These are phyloP conservation scores for Catharanthus roseus DNA, from an alignment of 257 asterid genomes.

Conservation along the genomic window DNA sequence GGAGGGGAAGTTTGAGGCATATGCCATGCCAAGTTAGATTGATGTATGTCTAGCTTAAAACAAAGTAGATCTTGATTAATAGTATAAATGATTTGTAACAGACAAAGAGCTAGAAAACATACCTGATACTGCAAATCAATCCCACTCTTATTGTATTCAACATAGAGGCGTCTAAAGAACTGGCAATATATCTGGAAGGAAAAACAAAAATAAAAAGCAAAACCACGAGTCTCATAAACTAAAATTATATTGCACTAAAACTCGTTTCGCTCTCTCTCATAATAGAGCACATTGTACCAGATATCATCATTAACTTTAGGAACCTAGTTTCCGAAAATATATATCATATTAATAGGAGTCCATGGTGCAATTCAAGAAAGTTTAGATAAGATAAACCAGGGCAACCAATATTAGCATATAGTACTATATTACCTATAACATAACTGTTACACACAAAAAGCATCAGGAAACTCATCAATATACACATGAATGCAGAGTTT, in stretches of 20 bases:
- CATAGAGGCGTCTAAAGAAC: constrained; percentile 87
- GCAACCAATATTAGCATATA: no score
- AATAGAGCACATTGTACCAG: neutral
- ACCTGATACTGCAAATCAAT: constrained; percentile 99
- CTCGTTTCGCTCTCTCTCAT: neutral
- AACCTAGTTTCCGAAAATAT: neutral
- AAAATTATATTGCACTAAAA: neutral
- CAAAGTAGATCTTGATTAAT: neutral
- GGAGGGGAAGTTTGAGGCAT: no score
- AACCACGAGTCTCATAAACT: constrained; percentile 6
- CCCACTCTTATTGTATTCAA: constrained; percentile 91
- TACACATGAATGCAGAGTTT: no score
- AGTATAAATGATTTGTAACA: no score
- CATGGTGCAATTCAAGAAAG: neutral
- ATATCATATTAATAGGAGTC: neutral
- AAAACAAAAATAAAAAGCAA: no score
- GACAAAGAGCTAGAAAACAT: neutral
- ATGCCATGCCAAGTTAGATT: no score
- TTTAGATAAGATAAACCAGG: neutral
- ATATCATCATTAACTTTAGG: neutral
- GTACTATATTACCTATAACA: no score
- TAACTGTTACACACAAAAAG: neutral
- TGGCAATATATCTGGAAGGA: constrained; percentile 66
- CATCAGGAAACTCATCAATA: neutral
- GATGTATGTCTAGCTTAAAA: neutral